Evolutionary conservation across 2,329 filamentous ascomycete genomes (phyloP).

Genomic region (Botrytis paeoniae): DNA sequence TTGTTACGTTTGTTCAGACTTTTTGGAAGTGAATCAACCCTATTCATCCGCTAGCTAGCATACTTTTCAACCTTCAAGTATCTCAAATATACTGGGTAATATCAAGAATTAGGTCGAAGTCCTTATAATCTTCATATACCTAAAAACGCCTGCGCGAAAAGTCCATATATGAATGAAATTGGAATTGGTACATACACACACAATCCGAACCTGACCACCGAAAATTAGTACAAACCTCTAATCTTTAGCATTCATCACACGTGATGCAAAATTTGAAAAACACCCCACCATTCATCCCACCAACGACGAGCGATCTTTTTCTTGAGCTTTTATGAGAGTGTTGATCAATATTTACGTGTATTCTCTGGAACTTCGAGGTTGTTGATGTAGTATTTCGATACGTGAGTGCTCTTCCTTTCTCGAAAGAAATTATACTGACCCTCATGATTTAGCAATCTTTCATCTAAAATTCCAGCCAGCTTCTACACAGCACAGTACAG

Average conservation of each 20-base stretch:
- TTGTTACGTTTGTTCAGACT: not conserved
- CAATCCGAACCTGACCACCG: not conserved
- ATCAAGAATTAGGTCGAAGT: not conserved
- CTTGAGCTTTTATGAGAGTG: not conserved
- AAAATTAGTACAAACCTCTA: not conserved
- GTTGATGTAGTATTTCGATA: not conserved
- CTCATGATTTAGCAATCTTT: not conserved
- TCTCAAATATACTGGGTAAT: not conserved
- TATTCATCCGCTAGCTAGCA: not conserved
- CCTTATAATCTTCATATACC: not conserved
- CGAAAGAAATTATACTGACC: not conserved
- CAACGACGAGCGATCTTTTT: not conserved
- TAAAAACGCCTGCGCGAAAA: too few relatives aligned
- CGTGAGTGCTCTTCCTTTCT: not conserved
- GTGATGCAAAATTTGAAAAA: not conserved
- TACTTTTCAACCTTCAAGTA: not conserved
- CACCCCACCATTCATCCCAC: slow-evolving; percentile 14
- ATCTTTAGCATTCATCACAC: not conserved
- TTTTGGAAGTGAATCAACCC: not conserved
- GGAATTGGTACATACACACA: not conserved
- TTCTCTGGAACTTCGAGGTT: not conserved
- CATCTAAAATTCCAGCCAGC: not conserved
- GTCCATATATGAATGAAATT: too few relatives aligned
- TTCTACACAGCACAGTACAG: not conserved
- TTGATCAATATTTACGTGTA: not conserved